phyloP scores from a whole-genome alignment of 192 early-diverging fungal genomes.

The Backusella australiensis region DNA sequence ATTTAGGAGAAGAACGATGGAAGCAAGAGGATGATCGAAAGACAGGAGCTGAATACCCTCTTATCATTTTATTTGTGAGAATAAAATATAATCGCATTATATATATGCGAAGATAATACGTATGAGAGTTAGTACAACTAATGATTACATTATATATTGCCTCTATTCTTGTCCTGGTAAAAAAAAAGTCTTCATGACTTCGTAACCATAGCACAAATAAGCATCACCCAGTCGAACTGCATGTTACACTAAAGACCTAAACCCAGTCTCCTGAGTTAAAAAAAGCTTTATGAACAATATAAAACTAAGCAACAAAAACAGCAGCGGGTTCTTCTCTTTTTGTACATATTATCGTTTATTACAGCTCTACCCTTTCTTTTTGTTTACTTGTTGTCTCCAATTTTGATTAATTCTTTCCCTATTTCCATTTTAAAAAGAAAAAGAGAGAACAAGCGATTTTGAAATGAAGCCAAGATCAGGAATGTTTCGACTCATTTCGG shows the following conservation, averaged over 20 bases:
- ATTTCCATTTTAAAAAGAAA: neutral
- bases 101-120: neutral
- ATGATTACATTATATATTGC: neutral
- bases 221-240: neutral
- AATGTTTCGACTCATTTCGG: neutral
- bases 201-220: slow-evolving; percentile 6
- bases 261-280: slow-evolving; percentile 7
- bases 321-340: neutral
- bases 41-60: neutral
- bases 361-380: neutral
- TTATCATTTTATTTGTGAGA: neutral
- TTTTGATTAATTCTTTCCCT: neutral
- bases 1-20: neutral
- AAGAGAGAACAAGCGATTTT: neutral
- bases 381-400: neutral
- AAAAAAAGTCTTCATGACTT: neutral
- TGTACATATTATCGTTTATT: neutral
- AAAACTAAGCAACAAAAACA: neutral
- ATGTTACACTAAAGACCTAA: neutral
- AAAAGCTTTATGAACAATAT: neutral
- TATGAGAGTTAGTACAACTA: neutral
- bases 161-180: neutral
- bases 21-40: neutral
- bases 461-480: neutral
- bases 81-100: neutral